These are phyloP conservation scores for Aspergillus sclerotioniger DNA, from an alignment of 495 filamentous ascomycete species.

Conservation along the genomic window DNA sequence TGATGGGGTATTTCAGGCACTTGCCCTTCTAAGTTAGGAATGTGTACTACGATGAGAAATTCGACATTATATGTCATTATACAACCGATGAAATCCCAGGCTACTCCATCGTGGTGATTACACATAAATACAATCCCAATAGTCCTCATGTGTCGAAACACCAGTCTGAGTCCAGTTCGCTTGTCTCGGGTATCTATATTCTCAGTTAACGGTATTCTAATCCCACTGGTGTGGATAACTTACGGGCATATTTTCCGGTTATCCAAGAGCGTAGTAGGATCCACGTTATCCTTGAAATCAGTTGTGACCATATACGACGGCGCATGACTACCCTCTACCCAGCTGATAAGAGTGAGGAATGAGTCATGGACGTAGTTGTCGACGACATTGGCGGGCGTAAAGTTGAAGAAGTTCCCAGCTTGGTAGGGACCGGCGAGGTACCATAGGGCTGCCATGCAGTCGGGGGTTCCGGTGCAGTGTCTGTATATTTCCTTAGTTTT, in stretches of 20 bases:
- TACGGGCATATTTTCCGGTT: not conserved
- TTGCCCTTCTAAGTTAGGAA: no score
- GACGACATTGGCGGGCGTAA: not conserved
- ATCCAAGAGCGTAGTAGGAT: not conserved
- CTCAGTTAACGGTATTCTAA: not conserved
- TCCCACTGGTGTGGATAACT: not conserved
- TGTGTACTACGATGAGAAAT: no score
- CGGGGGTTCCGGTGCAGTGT: not conserved
- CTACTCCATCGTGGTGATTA: no score
- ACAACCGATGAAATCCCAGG: no score
- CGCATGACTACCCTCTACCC: not conserved
- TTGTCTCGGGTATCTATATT: not conserved
- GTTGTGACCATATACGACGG: not conserved
- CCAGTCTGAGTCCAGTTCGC: not conserved
- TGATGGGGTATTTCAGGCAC: no score
- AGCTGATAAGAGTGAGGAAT: not conserved
- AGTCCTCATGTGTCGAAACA: not conserved
- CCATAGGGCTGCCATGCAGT: not conserved
- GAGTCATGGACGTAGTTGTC: not conserved
- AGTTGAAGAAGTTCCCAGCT: not conserved
- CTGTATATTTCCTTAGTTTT: not conserved
- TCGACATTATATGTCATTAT: no score
- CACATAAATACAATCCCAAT: not conserved
- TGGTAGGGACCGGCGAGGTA: not conserved
- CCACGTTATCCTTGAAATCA: not conserved